phyloP scores from a whole-genome alignment of 306 rosid species.

The Medicago lupulina region DNA sequence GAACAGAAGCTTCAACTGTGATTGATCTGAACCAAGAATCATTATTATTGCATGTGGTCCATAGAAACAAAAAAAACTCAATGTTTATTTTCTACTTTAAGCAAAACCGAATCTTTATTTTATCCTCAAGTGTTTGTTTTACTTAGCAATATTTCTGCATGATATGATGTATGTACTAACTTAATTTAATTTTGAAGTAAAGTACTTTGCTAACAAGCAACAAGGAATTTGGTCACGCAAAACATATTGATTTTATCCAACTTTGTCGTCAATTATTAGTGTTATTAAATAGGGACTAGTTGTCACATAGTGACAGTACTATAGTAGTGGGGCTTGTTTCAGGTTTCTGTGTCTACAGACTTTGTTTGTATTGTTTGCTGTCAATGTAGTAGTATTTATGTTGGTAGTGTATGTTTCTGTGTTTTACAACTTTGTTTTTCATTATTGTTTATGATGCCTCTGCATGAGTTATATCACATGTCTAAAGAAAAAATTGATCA shows the following conservation, averaged over 20 bases:
- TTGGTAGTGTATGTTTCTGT: constrained; percentile 44
- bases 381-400: constrained; percentile 33
- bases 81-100: not conserved
- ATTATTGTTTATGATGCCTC: constrained; percentile 56
- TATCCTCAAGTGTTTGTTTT: not conserved
- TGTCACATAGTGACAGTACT: constrained; percentile 47
- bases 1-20: constrained; percentile 23
- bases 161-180: not conserved
- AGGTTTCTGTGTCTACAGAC: constrained; percentile 24
- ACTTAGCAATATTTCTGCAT: not conserved
- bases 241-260: constrained; percentile 20
- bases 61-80: not conserved
- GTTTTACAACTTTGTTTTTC: constrained; percentile 6
- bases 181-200: too few species aligned
- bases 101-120: not conserved
- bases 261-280: constrained; percentile 12
- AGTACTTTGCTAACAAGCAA: too few species aligned
- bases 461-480: constrained; percentile 68
- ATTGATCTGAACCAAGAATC: constrained; percentile 21
- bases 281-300: constrained; percentile 42
- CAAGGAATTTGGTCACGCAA: constrained; percentile 15
- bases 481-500: constrained; percentile 58
- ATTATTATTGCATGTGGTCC: constrained; percentile 18
- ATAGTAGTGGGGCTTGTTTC: constrained; percentile 55
- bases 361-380: constrained; percentile 19